These are phyloP conservation scores for Flaveria robusta DNA, from an alignment of 129 eudicot species.

Conservation along the genomic window DNA sequence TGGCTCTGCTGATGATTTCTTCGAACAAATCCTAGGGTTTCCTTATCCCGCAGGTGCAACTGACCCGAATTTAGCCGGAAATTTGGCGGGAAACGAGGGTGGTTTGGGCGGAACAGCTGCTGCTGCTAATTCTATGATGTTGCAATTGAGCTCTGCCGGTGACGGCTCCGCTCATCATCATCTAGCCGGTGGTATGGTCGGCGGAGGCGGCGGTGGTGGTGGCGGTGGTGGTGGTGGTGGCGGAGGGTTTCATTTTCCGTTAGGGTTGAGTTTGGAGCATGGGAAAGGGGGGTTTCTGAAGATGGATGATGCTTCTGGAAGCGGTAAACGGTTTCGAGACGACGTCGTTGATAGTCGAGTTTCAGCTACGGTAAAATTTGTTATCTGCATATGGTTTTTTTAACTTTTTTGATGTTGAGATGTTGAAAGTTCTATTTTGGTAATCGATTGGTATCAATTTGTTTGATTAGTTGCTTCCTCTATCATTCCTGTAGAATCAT, in stretches of 20 bases:
- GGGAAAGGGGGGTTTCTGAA: constrained; percentile 68
- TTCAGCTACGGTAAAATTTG: constrained; percentile 38
- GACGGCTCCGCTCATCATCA: constrained; percentile 53
- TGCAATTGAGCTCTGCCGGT: constrained; percentile 78
- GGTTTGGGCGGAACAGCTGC: constrained; percentile 31
- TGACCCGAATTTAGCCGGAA: constrained; percentile 64
- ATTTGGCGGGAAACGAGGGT: constrained; percentile 62
- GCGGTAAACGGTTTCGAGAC: constrained; percentile 68
- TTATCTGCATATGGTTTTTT: neutral
- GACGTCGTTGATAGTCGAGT: constrained; percentile 67
- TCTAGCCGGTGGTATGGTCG: constrained; percentile 28
- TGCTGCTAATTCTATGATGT: constrained; percentile 61
- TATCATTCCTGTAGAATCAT: constrained; percentile 32
- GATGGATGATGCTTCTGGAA: constrained; percentile 72
- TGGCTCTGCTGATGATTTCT: constrained; percentile 76
- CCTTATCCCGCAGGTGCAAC: constrained; percentile 46
- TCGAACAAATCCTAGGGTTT: constrained; percentile 83
- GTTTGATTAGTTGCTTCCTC: constrained; percentile 28
- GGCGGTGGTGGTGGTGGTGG: constrained; percentile 44
- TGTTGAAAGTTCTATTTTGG: neutral
- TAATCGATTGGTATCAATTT: constrained; percentile 12
- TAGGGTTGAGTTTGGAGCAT: constrained; percentile 91
- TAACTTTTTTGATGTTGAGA: neutral
- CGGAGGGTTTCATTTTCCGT: constrained; percentile 74
- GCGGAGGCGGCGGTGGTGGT: constrained; percentile 32